These are phyloP conservation scores for Aspergillus ruber DNA, from an alignment of 2,329 filamentous ascomycete genomes.

Conservation along the genomic window DNA sequence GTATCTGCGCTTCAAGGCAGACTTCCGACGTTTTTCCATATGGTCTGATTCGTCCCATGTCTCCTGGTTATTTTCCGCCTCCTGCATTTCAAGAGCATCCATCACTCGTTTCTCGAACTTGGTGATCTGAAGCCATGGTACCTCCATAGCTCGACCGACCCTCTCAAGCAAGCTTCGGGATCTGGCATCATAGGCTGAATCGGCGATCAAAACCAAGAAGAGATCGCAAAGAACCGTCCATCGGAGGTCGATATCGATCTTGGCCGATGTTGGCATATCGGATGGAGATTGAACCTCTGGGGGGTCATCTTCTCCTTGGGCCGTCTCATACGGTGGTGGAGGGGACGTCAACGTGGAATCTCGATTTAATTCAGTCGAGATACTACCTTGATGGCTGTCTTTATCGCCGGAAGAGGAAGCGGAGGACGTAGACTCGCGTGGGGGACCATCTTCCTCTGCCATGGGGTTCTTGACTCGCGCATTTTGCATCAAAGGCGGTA, in stretches of 20 bases:
- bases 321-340: conserved; percentile 51
- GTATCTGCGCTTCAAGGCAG: conserved; percentile 73
- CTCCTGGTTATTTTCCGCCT: conserved; percentile 76
- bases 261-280: conserved; percentile 71
- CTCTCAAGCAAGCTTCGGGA: conserved; percentile 78
- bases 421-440: conserved; percentile 36
- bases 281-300: conserved; percentile 76
- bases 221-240: conserved; percentile 97
- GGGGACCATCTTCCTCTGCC: conserved; percentile 45
- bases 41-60: conserved; percentile 98
- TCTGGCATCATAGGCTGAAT: conserved; percentile 84
- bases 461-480: conserved; percentile 88
- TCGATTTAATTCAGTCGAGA: conserved; percentile 30
- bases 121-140: conserved; percentile 89
- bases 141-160: conserved; percentile 71
- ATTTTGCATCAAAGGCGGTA: conserved; percentile 82
- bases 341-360: conserved; percentile 44
- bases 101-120: conserved; percentile 96
- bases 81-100: conserved; percentile 95
- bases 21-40: conserved; percentile 77
- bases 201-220: conserved; percentile 92
- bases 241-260: conserved; percentile 88
- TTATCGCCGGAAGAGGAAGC: conserved; percentile 19
- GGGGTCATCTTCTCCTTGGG: conserved; percentile 59
- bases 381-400: conserved; percentile 19